Percentiles rank a stretch among this genome's conserved stretches.
Evolutionary conservation across 441 rosid genomes (phyloP).

Genomic region (Gossypium davidsonii): DNA sequence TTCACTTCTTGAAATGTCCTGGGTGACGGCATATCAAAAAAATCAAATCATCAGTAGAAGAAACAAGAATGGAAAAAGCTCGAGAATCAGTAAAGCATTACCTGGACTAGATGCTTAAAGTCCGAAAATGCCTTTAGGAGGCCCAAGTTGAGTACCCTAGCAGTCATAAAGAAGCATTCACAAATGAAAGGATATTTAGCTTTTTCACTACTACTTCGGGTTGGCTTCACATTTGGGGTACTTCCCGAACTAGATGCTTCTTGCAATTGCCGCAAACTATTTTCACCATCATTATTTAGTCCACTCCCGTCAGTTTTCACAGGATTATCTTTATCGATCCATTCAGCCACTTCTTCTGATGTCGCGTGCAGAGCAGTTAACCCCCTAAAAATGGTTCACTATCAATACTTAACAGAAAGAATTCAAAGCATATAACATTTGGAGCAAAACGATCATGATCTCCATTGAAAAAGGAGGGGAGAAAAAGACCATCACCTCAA

Average conservation of each 20-base stretch:
- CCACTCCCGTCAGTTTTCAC: constrained; percentile 26
- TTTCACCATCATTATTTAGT: constrained; percentile 35
- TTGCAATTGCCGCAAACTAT: constrained; percentile 60
- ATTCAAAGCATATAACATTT: neutral
- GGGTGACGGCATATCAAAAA: constrained; percentile 9
- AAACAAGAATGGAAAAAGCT: neutral
- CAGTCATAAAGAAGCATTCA: constrained; percentile 98
- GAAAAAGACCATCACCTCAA: constrained; percentile 46
- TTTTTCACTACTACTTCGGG: constrained; percentile 33
- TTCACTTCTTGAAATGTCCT: constrained; percentile 89
- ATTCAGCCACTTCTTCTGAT: constrained; percentile 81
- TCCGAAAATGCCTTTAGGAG: constrained; percentile 93
- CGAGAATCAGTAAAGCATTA: constrained; percentile 19
- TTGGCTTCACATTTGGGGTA: constrained; percentile 25
- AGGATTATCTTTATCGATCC: constrained; percentile 52
- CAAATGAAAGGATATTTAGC: constrained; percentile 67
- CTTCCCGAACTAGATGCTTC: constrained; percentile 73
- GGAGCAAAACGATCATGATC: neutral
- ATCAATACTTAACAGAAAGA: constrained; percentile 18
- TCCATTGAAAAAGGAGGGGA: constrained; percentile 1
- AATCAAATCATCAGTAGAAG: neutral
- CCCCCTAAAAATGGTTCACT: constrained; percentile 35
- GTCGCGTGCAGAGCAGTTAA: constrained; percentile 89
- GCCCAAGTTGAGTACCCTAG: constrained; percentile 91
- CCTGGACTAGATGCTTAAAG: constrained; percentile 97